Evolutionary conservation across 2,329 filamentous ascomycete species (phyloP), one percentile per base, ranked within the genome.

Genomic region (Botrytis hyacinthi): DNA sequence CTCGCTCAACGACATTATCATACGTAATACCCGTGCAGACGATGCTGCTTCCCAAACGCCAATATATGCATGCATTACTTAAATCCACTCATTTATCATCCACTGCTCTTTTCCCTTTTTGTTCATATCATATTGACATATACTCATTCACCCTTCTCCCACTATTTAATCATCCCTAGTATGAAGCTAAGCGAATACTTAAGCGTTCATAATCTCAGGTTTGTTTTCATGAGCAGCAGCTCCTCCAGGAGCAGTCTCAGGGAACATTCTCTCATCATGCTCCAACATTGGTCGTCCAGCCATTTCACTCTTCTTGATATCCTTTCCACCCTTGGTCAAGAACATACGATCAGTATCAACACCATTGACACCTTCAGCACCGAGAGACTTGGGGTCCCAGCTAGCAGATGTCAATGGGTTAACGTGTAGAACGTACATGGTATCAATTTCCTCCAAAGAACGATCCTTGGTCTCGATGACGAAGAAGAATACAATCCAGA

Each of bases 391-490:
- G 5, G 74, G 68, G 3, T 73, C 75, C 78, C 82, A 82, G 32
- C 69, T 80, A 14, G 80, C 80, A 4, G 78, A 81, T 42, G 80
- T 78, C 29, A 73, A 70, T 35, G 87, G 85, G 78, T 86, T 86
- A 77, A 88, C 85, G 60, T 80, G 81, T 57, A 83, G 78, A 29
- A 86, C 84, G 80, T 95, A 95, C 91, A 93, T 93, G 73, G 88
- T 90, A 78, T 95, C 93, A 72, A 95, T 92, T 81, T 95, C 92
- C 83, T 95, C 93, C 1, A 95, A 85, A 0, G 89, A 90, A 9
- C 92, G 87, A 70, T 91, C 92, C 79, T 92, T 90, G 63, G 88
- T 90, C 80, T 95, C 92, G 73, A 92, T 89, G 70, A 94, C 87
- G 80, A 94, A 94, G 83, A 95, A 92, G 84, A 91, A 95, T 48